phyloP scores from a whole-genome alignment of 176 grass and related monocot genomes.

The Thinopyrum elongatum region DNA sequence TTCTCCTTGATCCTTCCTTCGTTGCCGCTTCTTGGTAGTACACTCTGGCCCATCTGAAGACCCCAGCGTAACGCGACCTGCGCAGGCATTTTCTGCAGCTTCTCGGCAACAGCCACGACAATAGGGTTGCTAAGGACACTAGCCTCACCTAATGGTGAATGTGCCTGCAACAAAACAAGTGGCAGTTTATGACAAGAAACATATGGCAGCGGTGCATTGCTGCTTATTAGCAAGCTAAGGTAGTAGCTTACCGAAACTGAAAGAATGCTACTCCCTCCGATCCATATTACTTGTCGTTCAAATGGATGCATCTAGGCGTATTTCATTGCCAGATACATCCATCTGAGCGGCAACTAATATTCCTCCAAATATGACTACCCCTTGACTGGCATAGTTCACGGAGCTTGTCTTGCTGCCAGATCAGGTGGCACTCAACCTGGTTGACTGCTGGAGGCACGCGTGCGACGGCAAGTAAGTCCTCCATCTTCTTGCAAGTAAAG shows the following conservation, averaged over 20 bases:
- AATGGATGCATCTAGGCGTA: too few species aligned
- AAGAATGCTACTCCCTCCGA: neutral
- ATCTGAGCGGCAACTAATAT: too few species aligned
- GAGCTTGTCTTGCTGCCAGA: constrained; percentile 31
- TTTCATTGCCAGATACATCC: too few species aligned
- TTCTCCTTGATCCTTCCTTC: constrained; percentile 53
- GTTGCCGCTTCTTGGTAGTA: constrained; percentile 47
- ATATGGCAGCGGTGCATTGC: neutral
- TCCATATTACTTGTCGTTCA: too few species aligned
- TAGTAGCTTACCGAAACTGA: neutral
- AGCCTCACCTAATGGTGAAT: constrained; percentile 45
- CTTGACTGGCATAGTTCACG: constrained; percentile 38
- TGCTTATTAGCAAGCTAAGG: neutral
- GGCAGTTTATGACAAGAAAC: neutral
- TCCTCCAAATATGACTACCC: constrained; percentile 47
- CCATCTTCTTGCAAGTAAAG: constrained; percentile 50
- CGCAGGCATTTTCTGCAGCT: constrained; percentile 46
- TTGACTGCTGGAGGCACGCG: neutral
- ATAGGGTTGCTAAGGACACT: constrained; percentile 33
- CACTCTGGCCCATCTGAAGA: constrained; percentile 46
- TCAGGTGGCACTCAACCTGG: too few species aligned
- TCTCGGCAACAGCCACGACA: constrained; percentile 36
- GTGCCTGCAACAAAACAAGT: constrained; percentile 27
- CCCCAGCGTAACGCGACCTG: constrained; percentile 51
- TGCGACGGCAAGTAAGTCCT: too few species aligned